phyloP scores from a whole-genome alignment of 495 filamentous ascomycete species.

The Aspergillus wentii region DNA sequence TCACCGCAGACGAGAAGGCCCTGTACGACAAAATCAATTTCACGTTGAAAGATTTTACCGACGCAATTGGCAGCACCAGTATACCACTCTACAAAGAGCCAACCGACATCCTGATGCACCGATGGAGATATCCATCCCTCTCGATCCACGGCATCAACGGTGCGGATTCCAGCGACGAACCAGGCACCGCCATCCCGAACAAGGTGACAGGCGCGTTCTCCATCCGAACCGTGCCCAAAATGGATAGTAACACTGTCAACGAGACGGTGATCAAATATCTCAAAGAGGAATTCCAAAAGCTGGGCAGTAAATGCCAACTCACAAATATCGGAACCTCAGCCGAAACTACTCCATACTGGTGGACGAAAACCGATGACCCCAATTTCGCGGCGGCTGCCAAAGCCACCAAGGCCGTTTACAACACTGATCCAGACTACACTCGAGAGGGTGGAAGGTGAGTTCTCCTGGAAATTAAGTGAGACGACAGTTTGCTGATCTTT shows the following conservation, averaged over 20 bases:
- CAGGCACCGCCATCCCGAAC: conserved; percentile 89
- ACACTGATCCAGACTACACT: conserved; percentile 76
- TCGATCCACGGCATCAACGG: conserved; percentile 83
- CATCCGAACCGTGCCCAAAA: conserved; percentile 82
- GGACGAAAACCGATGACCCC: conserved; percentile 50
- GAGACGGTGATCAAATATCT: conserved; percentile 64
- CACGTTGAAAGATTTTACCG: conserved; percentile 78
- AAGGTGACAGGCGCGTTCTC: conserved; percentile 88
- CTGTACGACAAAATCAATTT: conserved; percentile 74
- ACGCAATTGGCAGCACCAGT: conserved; percentile 71
- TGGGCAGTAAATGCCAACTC: conserved; percentile 71
- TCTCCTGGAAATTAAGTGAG: conserved; percentile 1
- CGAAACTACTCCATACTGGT: conserved; percentile 86
- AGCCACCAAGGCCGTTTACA: conserved; percentile 76
- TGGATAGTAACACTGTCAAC: conserved; percentile 76
- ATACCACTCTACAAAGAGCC: conserved; percentile 68
- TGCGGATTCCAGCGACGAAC: conserved; percentile 77
- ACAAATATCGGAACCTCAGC: conserved; percentile 71
- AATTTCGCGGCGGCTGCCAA: conserved; percentile 83
- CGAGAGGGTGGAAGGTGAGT: conserved; percentile 71
- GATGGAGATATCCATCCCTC: conserved; percentile 79
- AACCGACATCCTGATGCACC: conserved; percentile 64
- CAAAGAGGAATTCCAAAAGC: conserved; percentile 60
- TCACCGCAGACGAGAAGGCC: conserved; percentile 67
- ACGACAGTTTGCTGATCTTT: background rate